phyloP scores from a whole-genome alignment of 257 asterid genomes.

The Solanum dulcamara region DNA sequence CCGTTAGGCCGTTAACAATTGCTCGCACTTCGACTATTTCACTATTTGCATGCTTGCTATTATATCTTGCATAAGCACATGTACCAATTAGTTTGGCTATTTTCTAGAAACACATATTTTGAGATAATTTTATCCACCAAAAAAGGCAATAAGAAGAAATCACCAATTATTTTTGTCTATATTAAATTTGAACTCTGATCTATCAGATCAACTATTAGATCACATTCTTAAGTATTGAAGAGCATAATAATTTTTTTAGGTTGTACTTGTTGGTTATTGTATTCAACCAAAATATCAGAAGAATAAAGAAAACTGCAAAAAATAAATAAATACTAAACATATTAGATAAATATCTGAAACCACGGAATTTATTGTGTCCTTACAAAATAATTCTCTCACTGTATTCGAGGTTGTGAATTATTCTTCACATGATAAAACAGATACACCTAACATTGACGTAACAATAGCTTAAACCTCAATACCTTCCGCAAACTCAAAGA shows the following conservation, averaged over 20 bases:
- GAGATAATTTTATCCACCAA: neutral
- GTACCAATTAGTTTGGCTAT: neutral
- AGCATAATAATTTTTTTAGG: neutral
- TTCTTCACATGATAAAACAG: too few species aligned
- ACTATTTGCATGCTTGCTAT: neutral
- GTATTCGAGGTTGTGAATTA: too few species aligned
- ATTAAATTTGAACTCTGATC: neutral
- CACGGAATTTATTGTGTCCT: too few species aligned
- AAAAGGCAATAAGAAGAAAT: neutral
- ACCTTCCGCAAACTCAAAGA: too few species aligned
- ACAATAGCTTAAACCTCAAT: too few species aligned
- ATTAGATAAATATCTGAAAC: too few species aligned
- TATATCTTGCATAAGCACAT: neutral
- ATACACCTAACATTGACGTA: too few species aligned
- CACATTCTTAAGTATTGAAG: neutral
- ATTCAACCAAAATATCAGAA: too few species aligned
- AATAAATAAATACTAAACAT: too few species aligned
- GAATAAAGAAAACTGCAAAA: too few species aligned
- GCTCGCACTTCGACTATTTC: fast-evolving
- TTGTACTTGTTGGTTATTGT: too few species aligned
- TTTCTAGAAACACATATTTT: neutral
- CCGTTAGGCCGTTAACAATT: neutral
- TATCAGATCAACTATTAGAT: fast-evolving
- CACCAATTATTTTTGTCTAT: fast-evolving
- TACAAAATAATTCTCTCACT: too few species aligned